These are phyloP conservation scores for Chlamydomonas sp. DNA, from an alignment of 139 green algal species.

Conservation along the genomic window DNA sequence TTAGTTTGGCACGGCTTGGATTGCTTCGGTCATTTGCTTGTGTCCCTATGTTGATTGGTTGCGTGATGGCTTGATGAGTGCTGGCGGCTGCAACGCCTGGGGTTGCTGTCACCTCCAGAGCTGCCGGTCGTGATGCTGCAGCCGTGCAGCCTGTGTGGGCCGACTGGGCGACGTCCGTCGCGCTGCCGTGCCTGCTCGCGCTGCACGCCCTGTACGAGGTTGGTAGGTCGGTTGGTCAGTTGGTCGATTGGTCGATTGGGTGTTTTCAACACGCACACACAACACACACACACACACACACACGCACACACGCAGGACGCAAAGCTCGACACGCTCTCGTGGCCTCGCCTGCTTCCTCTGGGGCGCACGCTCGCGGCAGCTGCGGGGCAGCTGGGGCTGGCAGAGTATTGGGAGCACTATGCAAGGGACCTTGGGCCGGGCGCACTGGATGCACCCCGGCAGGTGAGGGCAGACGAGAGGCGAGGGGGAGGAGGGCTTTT, in stretches of 20 bases:
- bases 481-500: no score
- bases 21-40: no score
- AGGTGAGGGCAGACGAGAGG: no score
- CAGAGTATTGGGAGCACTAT: conserved; percentile 52
- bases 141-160: background rate
- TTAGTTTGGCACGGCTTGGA: no score
- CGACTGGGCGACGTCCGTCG: conserved; percentile 11
- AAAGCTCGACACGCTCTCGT: conserved; percentile 8
- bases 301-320: no score
- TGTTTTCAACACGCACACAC: no score
- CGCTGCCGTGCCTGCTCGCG: conserved; percentile 38
- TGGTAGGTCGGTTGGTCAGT: conserved; percentile 23
- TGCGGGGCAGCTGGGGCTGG: conserved; percentile 24
- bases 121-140: no score
- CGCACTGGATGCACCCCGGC: background rate
- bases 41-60: no score
- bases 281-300: no score
- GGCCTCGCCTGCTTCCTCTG: conserved; percentile 42
- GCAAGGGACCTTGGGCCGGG: conserved; percentile 41
- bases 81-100: conserved; percentile 20
- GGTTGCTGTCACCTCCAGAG: no score
- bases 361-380: conserved; percentile 23
- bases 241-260: no score
- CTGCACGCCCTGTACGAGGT: conserved; percentile 69
- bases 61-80: no score